Percentiles rank a stretch among this genome's conserved stretches.
Evolutionary conservation across 192 early-diverging fungal genomes (phyloP).

Genomic region (Backusella psychrophila): DNA sequence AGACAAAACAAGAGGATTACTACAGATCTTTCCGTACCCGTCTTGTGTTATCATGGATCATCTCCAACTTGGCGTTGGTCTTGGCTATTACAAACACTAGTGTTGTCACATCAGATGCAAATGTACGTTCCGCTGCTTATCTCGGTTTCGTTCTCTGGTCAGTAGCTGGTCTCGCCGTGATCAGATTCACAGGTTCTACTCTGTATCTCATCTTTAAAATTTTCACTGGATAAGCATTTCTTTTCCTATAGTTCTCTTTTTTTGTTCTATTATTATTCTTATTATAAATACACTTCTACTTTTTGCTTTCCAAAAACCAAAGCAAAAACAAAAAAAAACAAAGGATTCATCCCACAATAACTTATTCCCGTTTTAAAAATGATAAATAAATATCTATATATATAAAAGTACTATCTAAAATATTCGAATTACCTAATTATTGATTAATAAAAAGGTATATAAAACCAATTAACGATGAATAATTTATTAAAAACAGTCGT

Average conservation of each 20-base stretch:
- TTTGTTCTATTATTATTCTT: background rate
- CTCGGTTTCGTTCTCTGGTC: constrained; percentile 76
- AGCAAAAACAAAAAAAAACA: background rate
- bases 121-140: constrained; percentile 42
- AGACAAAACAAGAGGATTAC: constrained; percentile 76
- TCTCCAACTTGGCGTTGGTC: constrained; percentile 73
- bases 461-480: background rate
- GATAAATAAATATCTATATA: background rate
- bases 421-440: background rate
- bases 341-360: background rate
- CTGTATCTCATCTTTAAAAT: constrained; percentile 65
- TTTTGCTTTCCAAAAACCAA: background rate
- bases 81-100: constrained; percentile 57
- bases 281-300: background rate
- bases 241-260: background rate
- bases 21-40: constrained; percentile 80
- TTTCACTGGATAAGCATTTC: constrained; percentile 40
- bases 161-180: constrained; percentile 61
- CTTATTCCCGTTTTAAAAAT: background rate
- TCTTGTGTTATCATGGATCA: constrained; percentile 74
- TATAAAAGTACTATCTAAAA: background rate
- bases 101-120: constrained; percentile 28
- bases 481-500: no score
- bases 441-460: constrained; percentile 13
- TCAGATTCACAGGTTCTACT: constrained; percentile 69